Base-by-base conservation (phyloP, 148 eudicot genomes). In the Bassia scoparia region DNA sequence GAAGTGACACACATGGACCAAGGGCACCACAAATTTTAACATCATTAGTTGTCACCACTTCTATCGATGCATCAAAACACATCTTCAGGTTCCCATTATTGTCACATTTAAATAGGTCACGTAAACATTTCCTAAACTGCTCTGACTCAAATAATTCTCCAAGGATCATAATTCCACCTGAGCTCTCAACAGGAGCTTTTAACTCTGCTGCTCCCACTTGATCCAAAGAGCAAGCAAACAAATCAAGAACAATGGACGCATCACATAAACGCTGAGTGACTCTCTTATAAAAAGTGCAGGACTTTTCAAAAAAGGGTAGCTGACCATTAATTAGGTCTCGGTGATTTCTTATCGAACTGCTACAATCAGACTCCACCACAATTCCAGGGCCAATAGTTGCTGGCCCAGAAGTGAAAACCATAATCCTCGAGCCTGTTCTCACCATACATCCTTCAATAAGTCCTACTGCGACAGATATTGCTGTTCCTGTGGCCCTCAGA, bases 351-450 rank as follows among this genome's bases (percentile, higher is more conserved):
- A 94, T 94, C n/a, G 98, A 75, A 81, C 74, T 49, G 73, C 81
- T 73, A 20, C 83, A 83, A 79, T 89, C 89, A 50, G 91, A 77
- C 69, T 81, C 80, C 30, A 91, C 98, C 61, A 91, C 82, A 81
- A 82, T 83, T 44, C 98, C 98, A 34, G 97, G 98, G 74, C 98
- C 98, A 49, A 87, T 69, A 68, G 98, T 94, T 75, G 96, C 87
- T n/a, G 98, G 98, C 41, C 98, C 98, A 38, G 98, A 88, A 38
- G 96, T 91, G 89, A 94, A 94, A 64, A 94, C 88, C 86, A 94
- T 84, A 31, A 91, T 81, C 76, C 96, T 82, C 33, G 98, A 91
- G 53, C 97, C 97, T 27, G 91, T 84, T 74, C 31, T 81, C 52
- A 88, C 67, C 53, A 75, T 78, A 86, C 90, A 91, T 62, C 91